Conservation (phyloP, 2,329 filamentous ascomycete genomes). For the Calonectria honghensis region DNA sequence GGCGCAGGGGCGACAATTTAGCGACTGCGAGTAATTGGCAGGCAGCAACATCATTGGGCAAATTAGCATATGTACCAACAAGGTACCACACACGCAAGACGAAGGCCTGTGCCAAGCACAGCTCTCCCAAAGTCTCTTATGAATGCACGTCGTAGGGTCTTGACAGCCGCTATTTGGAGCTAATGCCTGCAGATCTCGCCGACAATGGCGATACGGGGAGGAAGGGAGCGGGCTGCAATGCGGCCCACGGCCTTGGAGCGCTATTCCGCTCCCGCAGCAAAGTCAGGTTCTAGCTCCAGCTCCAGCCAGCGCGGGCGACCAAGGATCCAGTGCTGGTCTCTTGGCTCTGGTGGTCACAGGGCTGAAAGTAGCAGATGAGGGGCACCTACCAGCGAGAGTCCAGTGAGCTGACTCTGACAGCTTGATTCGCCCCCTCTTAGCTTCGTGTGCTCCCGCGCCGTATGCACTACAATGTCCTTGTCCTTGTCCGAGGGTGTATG, state of each 20-base stretch:
- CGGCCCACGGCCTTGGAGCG: conserved; percentile 24
- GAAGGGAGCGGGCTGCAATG: conserved; percentile 32
- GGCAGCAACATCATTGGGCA: conserved; percentile 16
- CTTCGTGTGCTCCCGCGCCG: conserved; percentile 7
- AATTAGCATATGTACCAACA: conserved; percentile 27
- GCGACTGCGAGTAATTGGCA: conserved; percentile 13
- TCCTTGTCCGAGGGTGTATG: conserved; percentile 15
- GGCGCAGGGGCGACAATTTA: neutral
- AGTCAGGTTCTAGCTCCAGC: neutral
- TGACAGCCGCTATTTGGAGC: conserved; percentile 35
- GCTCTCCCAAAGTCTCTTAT: conserved; percentile 21
- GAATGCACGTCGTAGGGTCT: conserved; percentile 30
- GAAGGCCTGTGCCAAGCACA: conserved; percentile 31
- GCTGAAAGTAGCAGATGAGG: conserved; percentile 26
- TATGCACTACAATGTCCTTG: conserved; percentile 21
- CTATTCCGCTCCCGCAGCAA: conserved; percentile 16
- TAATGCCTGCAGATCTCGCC: conserved; percentile 39
- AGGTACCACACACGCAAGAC: conserved; percentile 23
- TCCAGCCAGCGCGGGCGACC: conserved; percentile 11
- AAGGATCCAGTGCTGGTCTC: neutral
- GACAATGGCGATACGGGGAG: conserved; percentile 16
- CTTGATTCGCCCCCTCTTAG: conserved; percentile 14
- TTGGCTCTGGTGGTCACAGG: conserved; percentile 24
- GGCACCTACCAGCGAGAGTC: conserved; percentile 17
- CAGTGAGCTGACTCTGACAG: conserved; percentile 14